phyloP scores from a whole-genome alignment of 1,284 basidiomycete genomes.

The Kwoniella shivajii region DNA sequence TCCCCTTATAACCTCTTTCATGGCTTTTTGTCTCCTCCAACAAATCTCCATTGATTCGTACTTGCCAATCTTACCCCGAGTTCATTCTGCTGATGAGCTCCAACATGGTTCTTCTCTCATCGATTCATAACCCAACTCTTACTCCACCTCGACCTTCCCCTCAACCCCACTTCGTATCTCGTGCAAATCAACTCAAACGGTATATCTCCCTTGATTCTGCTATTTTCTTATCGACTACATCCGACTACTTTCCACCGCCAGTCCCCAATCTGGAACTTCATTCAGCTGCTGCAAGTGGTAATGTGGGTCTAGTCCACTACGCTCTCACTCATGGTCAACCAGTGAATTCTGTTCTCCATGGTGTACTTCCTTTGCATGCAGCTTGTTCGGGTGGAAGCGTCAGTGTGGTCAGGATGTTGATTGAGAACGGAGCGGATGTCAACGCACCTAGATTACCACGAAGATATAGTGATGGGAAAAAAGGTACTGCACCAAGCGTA shows the following conservation, averaged over 20 bases:
- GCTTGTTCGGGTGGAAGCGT: constrained; percentile 84
- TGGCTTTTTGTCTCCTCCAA: too few relatives aligned
- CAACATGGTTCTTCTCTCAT: constrained; percentile 2
- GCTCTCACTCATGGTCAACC: constrained; percentile 91
- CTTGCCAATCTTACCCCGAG: too few relatives aligned
- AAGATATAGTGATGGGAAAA: constrained; percentile 67
- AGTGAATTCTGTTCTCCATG: constrained; percentile 87
- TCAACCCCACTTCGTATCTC: not conserved
- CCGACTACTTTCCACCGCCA: constrained; percentile 45
- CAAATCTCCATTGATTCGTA: too few relatives aligned
- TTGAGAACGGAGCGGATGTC: constrained; percentile 88
- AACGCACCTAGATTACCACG: constrained; percentile 74
- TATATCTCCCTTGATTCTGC: constrained; percentile 9
- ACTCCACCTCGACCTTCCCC: not conserved
- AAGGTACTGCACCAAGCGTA: constrained; percentile 62
- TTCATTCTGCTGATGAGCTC: too few relatives aligned
- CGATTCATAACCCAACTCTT: constrained; percentile 5
- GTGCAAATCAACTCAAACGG: not conserved
- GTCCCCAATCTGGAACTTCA: constrained; percentile 85
- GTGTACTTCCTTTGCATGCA: constrained; percentile 86
- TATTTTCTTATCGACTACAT: constrained; percentile 2
- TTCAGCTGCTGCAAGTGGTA: constrained; percentile 82
- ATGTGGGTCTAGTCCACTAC: constrained; percentile 64
- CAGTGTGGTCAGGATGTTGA: constrained; percentile 77
- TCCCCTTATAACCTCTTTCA: too few relatives aligned